phyloP scores from a whole-genome alignment of 805 yeast genomes.

The Saccharomyces jurei region DNA sequence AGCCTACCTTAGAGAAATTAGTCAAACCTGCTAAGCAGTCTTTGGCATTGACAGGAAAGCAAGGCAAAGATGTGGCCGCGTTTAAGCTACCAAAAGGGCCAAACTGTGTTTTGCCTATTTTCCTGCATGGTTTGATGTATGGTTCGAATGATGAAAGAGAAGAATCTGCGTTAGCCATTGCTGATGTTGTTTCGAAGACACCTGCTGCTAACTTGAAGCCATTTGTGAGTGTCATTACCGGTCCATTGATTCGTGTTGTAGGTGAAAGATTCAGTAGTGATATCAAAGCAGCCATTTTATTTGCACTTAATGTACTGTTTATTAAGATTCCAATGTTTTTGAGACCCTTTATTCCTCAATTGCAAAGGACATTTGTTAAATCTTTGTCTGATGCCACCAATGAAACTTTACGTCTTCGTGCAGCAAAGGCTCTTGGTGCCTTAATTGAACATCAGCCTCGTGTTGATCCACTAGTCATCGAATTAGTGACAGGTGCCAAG shows the following conservation, averaged over 20 bases:
- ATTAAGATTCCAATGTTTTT: constrained; percentile 80
- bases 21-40: constrained; percentile 78
- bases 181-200: constrained; percentile 76
- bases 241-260: constrained; percentile 94
- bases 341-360: constrained; percentile 93
- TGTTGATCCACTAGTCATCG: constrained; percentile 85
- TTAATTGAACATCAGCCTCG: constrained; percentile 85
- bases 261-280: constrained; percentile 92
- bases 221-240: constrained; percentile 87
- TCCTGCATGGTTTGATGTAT: constrained; percentile 91
- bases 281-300: constrained; percentile 87
- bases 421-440: constrained; percentile 84
- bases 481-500: constrained; percentile 69
- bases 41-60: constrained; percentile 52
- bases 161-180: constrained; percentile 78
- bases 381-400: constrained; percentile 72
- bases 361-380: constrained; percentile 93
- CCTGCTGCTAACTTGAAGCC: constrained; percentile 78
- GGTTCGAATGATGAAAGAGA: constrained; percentile 82
- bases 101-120: constrained; percentile 78
- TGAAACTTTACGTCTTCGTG: constrained; percentile 67
- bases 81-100: constrained; percentile 75
- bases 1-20: constrained; percentile 66
- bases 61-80: constrained; percentile 62
- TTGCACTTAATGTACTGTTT: constrained; percentile 72